phyloP scores from a whole-genome alignment of 495 filamentous ascomycete species.

The Neurospora intermedia region DNA sequence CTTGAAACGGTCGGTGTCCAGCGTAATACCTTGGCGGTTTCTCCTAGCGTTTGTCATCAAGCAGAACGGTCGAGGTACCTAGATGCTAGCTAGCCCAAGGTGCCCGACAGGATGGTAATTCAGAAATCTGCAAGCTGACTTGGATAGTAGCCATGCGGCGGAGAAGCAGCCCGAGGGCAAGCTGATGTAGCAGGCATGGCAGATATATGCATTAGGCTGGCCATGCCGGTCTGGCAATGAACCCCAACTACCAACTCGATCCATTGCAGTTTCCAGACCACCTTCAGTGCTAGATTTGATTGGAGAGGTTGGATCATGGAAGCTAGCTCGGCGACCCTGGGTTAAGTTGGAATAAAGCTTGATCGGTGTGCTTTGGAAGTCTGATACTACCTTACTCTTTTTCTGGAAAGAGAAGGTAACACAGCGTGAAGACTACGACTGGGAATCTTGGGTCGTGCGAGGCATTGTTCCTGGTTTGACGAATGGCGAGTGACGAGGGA shows the following conservation, averaged over 20 bases:
- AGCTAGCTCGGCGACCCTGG: too few relatives aligned
- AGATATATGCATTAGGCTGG: neutral
- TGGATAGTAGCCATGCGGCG: neutral
- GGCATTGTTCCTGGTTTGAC: neutral
- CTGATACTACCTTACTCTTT: neutral
- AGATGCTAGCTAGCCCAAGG: neutral
- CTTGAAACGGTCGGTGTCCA: neutral
- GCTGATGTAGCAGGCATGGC: neutral
- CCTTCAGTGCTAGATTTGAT: neutral
- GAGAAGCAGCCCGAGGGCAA: neutral
- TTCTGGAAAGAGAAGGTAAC: neutral
- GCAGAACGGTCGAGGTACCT: neutral
- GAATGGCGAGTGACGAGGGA: neutral
- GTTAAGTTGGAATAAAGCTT: neutral
- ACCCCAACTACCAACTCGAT: neutral
- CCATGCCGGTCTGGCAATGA: neutral
- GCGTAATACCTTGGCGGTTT: neutral
- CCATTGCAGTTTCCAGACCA: neutral
- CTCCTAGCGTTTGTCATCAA: neutral
- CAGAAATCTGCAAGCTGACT: neutral
- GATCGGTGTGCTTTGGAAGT: neutral
- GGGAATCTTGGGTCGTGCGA: neutral
- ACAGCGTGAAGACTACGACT: neutral
- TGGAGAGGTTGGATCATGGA: neutral
- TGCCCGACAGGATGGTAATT: neutral